phyloP scores from a whole-genome alignment of 495 filamentous ascomycete genomes.

The Polyplosphaeria fusca region DNA sequence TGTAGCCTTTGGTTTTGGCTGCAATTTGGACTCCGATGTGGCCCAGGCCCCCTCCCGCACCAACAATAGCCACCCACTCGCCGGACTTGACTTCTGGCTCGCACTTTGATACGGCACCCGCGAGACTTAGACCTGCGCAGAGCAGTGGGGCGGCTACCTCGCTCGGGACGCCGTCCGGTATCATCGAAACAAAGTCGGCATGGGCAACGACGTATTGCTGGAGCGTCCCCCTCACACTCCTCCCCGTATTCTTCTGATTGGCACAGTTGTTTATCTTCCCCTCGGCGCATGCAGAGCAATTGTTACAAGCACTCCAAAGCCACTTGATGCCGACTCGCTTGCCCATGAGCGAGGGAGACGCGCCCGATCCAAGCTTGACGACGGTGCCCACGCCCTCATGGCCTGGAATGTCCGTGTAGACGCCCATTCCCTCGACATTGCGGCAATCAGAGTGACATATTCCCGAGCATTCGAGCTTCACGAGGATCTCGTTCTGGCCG shows the following conservation, averaged over 20 bases:
- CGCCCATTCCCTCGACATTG: conserved; percentile 86
- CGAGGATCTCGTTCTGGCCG: conserved; percentile 76
- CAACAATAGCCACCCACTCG: conserved; percentile 78
- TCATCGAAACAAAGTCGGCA: conserved; percentile 74
- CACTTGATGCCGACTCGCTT: conserved; percentile 64
- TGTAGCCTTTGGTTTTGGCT: conserved; percentile 80
- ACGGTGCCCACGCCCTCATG: conserved; percentile 85
- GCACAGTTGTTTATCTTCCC: conserved; percentile 78
- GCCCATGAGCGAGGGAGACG: conserved; percentile 67
- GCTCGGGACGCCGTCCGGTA: conserved; percentile 62
- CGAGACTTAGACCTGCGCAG: conserved; percentile 83
- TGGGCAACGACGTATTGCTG: conserved; percentile 88
- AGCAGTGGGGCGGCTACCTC: conserved; percentile 76
- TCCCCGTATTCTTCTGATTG: conserved; percentile 70
- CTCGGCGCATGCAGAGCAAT: conserved; percentile 40
- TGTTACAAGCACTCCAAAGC: conserved; percentile 24
- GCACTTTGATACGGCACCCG: conserved; percentile 46
- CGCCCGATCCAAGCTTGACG: conserved; percentile 69
- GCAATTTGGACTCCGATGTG: conserved; percentile 77
- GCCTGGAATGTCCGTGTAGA: conserved; percentile 66
- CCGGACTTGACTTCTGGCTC: conserved; percentile 53
- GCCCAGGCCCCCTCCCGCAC: conserved; percentile 82
- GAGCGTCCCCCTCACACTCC: conserved; percentile 86
- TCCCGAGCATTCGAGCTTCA: conserved; percentile 87
- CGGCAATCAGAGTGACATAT: conserved; percentile 83